Evolutionary conservation across 2,329 filamentous ascomycete species (phyloP).

Genomic region (Capronia americana): DNA sequence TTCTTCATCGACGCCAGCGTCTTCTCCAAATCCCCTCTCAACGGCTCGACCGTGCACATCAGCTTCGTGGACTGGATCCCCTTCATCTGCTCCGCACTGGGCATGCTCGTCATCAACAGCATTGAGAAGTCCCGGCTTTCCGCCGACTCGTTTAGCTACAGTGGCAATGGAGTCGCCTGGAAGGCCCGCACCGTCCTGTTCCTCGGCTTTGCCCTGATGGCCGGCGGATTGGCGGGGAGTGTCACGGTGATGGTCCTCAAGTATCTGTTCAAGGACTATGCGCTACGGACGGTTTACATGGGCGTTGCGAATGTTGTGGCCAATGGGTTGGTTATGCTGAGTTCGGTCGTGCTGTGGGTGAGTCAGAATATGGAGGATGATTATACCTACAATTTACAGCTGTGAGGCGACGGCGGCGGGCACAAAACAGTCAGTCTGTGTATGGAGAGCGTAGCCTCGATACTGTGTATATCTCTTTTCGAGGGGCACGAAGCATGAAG

Average conservation of each 20-base stretch:
- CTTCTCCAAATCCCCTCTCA: constrained; percentile 67
- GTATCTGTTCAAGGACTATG: constrained; percentile 67
- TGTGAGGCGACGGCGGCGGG: constrained; percentile 50
- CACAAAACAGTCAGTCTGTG: background rate
- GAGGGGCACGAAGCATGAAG: background rate
- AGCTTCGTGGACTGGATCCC: constrained; percentile 77
- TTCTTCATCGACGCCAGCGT: constrained; percentile 70
- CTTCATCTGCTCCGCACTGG: constrained; percentile 70
- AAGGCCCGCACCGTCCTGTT: constrained; percentile 72
- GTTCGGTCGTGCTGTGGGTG: constrained; percentile 70
- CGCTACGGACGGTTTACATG: constrained; percentile 69
- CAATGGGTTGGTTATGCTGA: constrained; percentile 71
- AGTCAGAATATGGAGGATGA: constrained; percentile 77
- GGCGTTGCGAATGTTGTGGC: constrained; percentile 70
- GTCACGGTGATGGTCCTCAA: constrained; percentile 73
- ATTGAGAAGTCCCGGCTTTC: constrained; percentile 71
- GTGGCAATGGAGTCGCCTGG: constrained; percentile 71
- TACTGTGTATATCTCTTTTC: background rate
- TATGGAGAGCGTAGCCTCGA: background rate
- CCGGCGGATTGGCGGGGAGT: constrained; percentile 70
- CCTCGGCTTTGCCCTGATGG: constrained; percentile 72
- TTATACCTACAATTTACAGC: constrained; percentile 72
- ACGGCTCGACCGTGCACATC: constrained; percentile 67
- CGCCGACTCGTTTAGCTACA: constrained; percentile 70
- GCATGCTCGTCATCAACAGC: constrained; percentile 75